These are phyloP conservation scores for Cyberlindnera mycetangii DNA, from an alignment of 805 yeast genomes.

Conservation along the genomic window DNA sequence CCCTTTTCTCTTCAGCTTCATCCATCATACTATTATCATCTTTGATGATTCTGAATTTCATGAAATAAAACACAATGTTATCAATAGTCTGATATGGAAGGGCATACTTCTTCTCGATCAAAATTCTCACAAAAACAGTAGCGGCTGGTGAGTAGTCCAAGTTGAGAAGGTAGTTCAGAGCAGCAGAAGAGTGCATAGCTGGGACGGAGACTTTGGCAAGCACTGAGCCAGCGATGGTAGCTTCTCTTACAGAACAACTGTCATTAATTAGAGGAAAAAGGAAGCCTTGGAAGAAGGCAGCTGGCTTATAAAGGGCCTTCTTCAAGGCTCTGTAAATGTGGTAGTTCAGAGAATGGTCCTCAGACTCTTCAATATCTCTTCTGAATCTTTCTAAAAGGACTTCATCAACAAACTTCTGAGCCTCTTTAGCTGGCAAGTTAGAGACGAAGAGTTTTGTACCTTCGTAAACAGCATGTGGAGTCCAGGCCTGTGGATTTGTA, in stretches of 20 bases:
- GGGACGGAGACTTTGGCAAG: conserved; percentile 89
- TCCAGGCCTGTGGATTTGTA: conserved; percentile 91
- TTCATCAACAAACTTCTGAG: conserved; percentile 73
- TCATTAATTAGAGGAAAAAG: conserved; percentile 85
- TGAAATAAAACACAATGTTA: conserved; percentile 88
- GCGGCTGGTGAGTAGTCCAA: conserved; percentile 85
- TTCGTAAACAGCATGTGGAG: conserved; percentile 91
- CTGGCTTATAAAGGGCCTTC: conserved; percentile 93
- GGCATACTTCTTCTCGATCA: conserved; percentile 93
- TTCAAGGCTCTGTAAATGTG: conserved; percentile 90
- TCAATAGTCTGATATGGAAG: conserved; percentile 95
- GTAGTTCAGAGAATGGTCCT: conserved; percentile 79
- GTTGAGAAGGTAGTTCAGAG: conserved; percentile 78
- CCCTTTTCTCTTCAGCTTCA: conserved; percentile 37
- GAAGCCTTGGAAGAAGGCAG: conserved; percentile 96
- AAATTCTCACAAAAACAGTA: conserved; percentile 83
- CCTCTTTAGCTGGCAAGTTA: conserved; percentile 80
- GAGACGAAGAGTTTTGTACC: conserved; percentile 94
- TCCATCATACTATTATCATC: conserved; percentile 36
- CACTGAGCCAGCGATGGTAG: conserved; percentile 91
- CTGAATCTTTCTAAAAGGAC: conserved; percentile 73
- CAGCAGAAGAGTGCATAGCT: conserved; percentile 93
- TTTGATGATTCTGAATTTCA: conserved; percentile 73
- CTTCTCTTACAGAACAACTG: conserved; percentile 91
- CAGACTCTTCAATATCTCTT: conserved; percentile 65